Percentiles rank a stretch among this genome's conserved stretches.
These are phyloP conservation scores for Aspergillus versicolor DNA, from an alignment of 2,329 filamentous ascomycete species.

Conservation along the genomic window DNA sequence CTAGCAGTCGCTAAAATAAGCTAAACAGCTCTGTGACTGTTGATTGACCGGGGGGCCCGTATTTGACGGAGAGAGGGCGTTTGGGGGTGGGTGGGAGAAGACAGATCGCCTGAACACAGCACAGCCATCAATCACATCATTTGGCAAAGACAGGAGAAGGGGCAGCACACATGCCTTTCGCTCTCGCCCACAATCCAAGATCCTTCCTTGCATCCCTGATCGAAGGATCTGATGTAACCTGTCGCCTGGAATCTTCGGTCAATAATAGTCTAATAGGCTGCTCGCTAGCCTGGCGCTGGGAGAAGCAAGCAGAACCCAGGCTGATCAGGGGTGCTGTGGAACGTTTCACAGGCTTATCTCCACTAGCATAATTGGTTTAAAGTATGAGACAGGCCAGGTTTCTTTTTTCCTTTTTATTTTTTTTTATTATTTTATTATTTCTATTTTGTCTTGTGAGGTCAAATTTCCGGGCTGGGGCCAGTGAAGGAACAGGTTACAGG, in stretches of 20 bases:
- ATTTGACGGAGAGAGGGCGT: not conserved
- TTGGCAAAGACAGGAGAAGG: too few relatives aligned
- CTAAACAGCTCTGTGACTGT: constrained; percentile 12
- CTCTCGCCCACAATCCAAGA: not conserved
- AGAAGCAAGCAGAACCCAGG: not conserved
- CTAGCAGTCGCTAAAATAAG: constrained; percentile 14
- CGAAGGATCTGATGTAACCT: not conserved
- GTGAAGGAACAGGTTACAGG: not conserved
- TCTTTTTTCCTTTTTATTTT: not conserved
- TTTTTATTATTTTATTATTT: not conserved
- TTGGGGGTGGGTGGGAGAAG: not conserved
- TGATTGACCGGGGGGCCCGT: not conserved
- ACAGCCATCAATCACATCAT: constrained; percentile 1
- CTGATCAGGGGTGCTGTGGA: constrained; percentile 24
- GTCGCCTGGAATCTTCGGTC: not conserved
- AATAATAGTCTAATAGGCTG: too few relatives aligned
- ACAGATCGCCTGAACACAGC: constrained; percentile 9
- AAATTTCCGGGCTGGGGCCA: not conserved
- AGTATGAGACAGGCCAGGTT: constrained; percentile 17
- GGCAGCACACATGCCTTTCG: not conserved
- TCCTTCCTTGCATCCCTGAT: not conserved
- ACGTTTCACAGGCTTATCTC: constrained; percentile 40
- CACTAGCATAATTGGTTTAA: constrained; percentile 35
- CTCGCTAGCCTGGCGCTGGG: too few relatives aligned
- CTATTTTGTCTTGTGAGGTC: not conserved